phyloP scores from a whole-genome alignment of 2,329 filamentous ascomycete species.

The Ceratocystis albifundus region DNA sequence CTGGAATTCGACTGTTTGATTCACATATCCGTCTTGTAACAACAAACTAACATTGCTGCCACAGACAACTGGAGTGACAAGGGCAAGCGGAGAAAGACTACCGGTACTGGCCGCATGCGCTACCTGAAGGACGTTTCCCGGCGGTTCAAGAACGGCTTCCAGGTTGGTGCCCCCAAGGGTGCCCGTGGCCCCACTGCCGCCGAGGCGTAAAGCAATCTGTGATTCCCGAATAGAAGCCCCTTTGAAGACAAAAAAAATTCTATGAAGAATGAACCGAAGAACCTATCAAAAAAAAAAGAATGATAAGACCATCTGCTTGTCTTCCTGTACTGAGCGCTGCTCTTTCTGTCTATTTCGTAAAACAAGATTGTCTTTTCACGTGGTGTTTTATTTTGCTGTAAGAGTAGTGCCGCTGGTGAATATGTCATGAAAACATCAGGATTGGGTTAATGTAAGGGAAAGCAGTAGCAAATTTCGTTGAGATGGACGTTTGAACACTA shows the following conservation, averaged over 20 bases:
- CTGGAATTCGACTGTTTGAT: conserved; percentile 11
- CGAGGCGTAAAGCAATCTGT: conserved; percentile 29
- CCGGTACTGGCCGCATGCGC: conserved; percentile 89
- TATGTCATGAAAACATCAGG: neutral
- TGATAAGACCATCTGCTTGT: conserved; percentile 14
- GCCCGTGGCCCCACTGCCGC: conserved; percentile 51
- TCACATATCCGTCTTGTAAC: neutral
- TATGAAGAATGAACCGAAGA: conserved; percentile 20
- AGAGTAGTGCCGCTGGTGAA: neutral
- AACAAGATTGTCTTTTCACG: conserved; percentile 12
- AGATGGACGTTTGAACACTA: neutral
- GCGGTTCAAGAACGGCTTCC: conserved; percentile 97
- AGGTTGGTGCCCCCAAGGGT: conserved; percentile 74
- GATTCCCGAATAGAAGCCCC: conserved; percentile 24
- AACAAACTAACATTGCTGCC: conserved; percentile 17
- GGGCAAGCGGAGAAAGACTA: conserved; percentile 99
- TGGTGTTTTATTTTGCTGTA: neutral
- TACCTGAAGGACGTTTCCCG: conserved; percentile 87
- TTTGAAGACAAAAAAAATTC: conserved; percentile 26
- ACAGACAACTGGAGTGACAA: conserved; percentile 99
- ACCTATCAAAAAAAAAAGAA: conserved; percentile 20
- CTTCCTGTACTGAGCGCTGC: conserved; percentile 9
- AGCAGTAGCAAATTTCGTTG: neutral
- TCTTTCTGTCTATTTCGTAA: conserved; percentile 10
- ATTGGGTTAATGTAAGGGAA: neutral